Conservation (phyloP, 306 rosid species). For the Parietaria judaica region DNA sequence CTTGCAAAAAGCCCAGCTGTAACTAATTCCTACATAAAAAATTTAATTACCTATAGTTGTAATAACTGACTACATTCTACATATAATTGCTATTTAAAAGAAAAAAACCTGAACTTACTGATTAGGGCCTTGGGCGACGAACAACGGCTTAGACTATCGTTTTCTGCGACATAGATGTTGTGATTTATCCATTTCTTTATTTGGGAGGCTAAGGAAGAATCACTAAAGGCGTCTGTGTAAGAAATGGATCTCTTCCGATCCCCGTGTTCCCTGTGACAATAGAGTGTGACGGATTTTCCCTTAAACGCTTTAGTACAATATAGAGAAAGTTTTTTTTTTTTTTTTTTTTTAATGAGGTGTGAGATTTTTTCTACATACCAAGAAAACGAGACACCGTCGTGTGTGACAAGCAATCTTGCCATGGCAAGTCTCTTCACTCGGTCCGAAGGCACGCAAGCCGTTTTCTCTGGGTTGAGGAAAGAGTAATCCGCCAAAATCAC, state of each 20-base stretch:
- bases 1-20: too few species aligned
- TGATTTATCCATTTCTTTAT: conserved; percentile 40
- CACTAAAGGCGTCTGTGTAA: conserved; percentile 44
- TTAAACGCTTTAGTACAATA: conserved; percentile 6
- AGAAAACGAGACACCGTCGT: conserved; percentile 49
- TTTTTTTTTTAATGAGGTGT: not conserved
- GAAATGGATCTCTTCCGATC: conserved; percentile 63
- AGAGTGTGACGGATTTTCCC: conserved; percentile 11
- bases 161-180: conserved; percentile 36
- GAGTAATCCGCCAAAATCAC: conserved; percentile 67
- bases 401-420: conserved; percentile 53
- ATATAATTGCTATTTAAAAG: too few species aligned
- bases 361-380: conserved; percentile 37
- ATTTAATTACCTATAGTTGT: too few species aligned
- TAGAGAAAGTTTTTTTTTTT: not conserved
- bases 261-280: conserved; percentile 42
- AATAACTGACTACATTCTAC: too few species aligned
- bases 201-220: conserved; percentile 43
- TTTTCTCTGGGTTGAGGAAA: conserved; percentile 34
- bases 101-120: conserved; percentile 31
- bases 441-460: conserved; percentile 19
- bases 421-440: conserved; percentile 31
- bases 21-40: too few species aligned
- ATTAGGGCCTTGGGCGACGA: conserved; percentile 48
- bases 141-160: conserved; percentile 28